These are phyloP conservation scores for Candida yuanshanica DNA, from an alignment of 805 yeast species.

Conservation along the genomic window DNA sequence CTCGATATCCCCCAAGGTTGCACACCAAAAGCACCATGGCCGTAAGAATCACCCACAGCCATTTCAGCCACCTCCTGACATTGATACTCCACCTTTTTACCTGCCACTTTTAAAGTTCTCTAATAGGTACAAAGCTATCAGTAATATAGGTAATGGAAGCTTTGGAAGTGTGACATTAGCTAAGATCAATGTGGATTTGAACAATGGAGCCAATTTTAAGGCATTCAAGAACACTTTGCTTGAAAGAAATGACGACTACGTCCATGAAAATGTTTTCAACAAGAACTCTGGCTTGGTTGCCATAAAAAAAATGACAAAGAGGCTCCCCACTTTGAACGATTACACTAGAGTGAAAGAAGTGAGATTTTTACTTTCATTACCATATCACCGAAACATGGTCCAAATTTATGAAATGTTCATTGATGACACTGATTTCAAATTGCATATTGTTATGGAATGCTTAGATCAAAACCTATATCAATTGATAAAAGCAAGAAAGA, in stretches of 20 bases:
- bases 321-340: slow-evolving; percentile 46
- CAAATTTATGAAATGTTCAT: slow-evolving; percentile 75
- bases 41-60: slow-evolving; percentile 2
- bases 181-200: slow-evolving; percentile 32
- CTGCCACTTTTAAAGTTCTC: slow-evolving; percentile 39
- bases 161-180: slow-evolving; percentile 71
- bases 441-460: slow-evolving; percentile 85
- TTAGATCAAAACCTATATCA: slow-evolving; percentile 81
- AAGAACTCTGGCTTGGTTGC: slow-evolving; percentile 53
- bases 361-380: slow-evolving; percentile 57
- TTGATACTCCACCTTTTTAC: slow-evolving; percentile 32
- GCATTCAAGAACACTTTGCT: slow-evolving; percentile 39
- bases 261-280: slow-evolving; percentile 27
- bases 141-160: slow-evolving; percentile 64
- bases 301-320: slow-evolving; percentile 68
- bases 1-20: neutral
- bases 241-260: slow-evolving; percentile 27
- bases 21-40: neutral
- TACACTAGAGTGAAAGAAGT: slow-evolving; percentile 61
- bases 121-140: slow-evolving; percentile 43
- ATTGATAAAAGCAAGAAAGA: slow-evolving; percentile 58
- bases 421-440: slow-evolving; percentile 50
- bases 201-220: slow-evolving; percentile 12
- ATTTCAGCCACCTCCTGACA: slow-evolving; percentile 29
- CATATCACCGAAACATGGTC: slow-evolving; percentile 67